Conservation (phyloP, 1,284 basidiomycete genomes). For the Agaricales sp. region DNA sequence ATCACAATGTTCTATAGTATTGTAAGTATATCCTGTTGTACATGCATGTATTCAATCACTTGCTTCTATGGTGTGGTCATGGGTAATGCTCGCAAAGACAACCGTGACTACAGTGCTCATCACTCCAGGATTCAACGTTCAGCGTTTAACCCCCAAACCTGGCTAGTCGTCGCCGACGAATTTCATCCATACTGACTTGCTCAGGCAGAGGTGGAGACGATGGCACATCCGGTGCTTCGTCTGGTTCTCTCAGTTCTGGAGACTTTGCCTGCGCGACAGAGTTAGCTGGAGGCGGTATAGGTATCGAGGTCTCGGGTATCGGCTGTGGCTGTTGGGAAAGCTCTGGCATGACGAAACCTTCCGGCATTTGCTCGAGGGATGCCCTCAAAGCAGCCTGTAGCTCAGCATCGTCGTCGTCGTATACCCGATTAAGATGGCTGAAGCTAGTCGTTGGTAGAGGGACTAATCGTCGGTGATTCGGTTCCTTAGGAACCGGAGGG, state of each 20-base stretch:
- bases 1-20: neutral
- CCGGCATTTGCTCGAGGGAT: constrained; percentile 61
- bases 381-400: constrained; percentile 80
- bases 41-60: neutral
- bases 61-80: neutral
- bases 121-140: neutral
- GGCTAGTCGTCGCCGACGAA: constrained; percentile 66
- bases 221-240: constrained; percentile 6
- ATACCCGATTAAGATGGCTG: constrained; percentile 29
- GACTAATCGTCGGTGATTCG: neutral
- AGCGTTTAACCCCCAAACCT: constrained; percentile 42
- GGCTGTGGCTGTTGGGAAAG: constrained; percentile 14
- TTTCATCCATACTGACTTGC: constrained; percentile 59
- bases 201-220: constrained; percentile 18
- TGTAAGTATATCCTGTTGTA: neutral
- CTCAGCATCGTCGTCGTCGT: constrained; percentile 83
- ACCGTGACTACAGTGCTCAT: neutral
- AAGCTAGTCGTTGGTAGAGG: neutral
- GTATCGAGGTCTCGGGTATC: constrained; percentile 14
- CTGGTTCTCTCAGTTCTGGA: constrained; percentile 15
- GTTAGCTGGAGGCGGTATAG: constrained; percentile 10
- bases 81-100: neutral
- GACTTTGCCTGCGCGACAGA: constrained; percentile 8
- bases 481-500: neutral
- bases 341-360: constrained; percentile 33